A percentile compares a stretch with the other conserved stretches of the same genome.
Conservation (phyloP, 2,329 filamentous ascomycete species). For the Fusarium globosum region DNA sequence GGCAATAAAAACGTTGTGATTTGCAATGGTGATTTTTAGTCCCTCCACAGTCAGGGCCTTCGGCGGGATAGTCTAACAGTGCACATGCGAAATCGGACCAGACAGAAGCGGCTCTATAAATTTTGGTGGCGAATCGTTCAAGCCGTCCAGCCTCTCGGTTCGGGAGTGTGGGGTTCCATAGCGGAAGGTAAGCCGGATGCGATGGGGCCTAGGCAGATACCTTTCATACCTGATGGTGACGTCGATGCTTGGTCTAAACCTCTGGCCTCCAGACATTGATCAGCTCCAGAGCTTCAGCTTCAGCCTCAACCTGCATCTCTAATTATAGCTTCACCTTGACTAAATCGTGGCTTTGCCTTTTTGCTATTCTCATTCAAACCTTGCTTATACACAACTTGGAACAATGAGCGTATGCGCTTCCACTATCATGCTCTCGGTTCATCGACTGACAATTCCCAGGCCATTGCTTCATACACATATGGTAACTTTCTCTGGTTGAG, state of each 20-base stretch:
- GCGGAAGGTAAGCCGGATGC: background rate
- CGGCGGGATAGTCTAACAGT: background rate
- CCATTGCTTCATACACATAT: constrained; percentile 62
- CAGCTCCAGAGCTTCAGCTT: constrained; percentile 2
- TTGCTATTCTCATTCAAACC: background rate
- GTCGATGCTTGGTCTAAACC: constrained; percentile 11
- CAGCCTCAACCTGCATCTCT: background rate
- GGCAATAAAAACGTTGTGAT: constrained; percentile 50
- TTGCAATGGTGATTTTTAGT: constrained; percentile 45
- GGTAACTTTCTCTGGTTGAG: constrained; percentile 64
- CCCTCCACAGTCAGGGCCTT: background rate
- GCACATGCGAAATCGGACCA: constrained; percentile 39
- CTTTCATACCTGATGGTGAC: constrained; percentile 21
- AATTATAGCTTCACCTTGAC: background rate
- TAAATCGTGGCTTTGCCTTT: background rate
- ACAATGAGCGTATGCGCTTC: constrained; percentile 37
- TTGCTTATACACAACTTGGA: background rate
- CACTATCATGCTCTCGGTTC: background rate
- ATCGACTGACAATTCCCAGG: constrained; percentile 48
- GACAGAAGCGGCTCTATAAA: constrained; percentile 5
- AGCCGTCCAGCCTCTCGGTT: background rate
- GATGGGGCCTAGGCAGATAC: background rate
- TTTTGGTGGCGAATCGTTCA: constrained; percentile 14
- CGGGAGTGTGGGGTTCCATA: constrained; percentile 3
- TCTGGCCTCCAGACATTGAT: background rate